These are phyloP conservation scores for Falciphora oryzae DNA, from an alignment of 2,329 filamentous ascomycete species.

Conservation along the genomic window DNA sequence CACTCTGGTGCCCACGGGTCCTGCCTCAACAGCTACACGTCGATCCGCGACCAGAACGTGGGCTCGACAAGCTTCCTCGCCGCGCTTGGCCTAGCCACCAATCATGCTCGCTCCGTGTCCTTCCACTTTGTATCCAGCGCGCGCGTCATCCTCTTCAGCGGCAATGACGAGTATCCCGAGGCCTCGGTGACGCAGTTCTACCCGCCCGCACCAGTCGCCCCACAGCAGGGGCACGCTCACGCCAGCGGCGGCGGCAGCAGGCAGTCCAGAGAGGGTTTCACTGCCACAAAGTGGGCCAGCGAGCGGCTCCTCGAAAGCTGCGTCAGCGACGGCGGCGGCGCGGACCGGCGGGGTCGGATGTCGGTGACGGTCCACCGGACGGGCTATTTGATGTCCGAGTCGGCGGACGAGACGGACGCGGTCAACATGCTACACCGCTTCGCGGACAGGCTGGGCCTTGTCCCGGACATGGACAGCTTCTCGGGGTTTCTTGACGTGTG, in stretches of 20 bases:
- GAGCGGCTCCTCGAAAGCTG: constrained; percentile 8
- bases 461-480: background rate
- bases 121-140: constrained; percentile 9
- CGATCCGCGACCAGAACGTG: too few species aligned
- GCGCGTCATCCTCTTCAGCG: constrained; percentile 1
- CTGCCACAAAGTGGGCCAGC: constrained; percentile 9
- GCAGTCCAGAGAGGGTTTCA: constrained; percentile 7
- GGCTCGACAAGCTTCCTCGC: too few species aligned
- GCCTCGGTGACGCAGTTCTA: constrained; percentile 3
- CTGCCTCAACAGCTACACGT: too few species aligned
- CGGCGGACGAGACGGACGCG: constrained; percentile 7
- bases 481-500: too few species aligned
- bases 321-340: background rate
- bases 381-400: constrained; percentile 6
- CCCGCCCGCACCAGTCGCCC: background rate
- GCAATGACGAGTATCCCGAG: background rate
- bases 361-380: constrained; percentile 7
- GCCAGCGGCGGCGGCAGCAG: too few species aligned
- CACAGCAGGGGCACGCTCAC: too few species aligned
- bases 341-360: background rate
- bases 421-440: constrained; percentile 10
- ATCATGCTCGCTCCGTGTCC: background rate
- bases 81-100: background rate
- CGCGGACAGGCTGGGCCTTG: background rate
- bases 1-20: too few species aligned